Percentiles rank a stretch among this genome's conserved stretches.
phyloP scores from a whole-genome alignment of 2,329 filamentous ascomycete species.

The Phoma sp. region DNA sequence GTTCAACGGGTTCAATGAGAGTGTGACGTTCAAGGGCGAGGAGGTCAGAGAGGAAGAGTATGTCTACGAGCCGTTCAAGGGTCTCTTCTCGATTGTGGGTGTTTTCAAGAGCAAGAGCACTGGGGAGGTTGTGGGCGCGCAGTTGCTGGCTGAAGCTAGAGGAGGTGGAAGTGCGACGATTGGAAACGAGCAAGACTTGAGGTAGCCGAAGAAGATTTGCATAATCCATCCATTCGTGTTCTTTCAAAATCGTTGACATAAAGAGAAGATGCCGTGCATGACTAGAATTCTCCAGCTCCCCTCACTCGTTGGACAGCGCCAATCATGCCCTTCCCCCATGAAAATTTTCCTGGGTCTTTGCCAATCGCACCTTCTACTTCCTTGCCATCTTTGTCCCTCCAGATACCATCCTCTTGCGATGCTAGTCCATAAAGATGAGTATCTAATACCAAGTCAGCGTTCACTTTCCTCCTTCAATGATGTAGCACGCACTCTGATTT shows the following conservation, averaged over 20 bases:
- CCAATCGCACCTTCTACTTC: constrained; percentile 51
- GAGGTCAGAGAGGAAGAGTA: constrained; percentile 61
- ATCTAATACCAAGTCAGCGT: constrained; percentile 40
- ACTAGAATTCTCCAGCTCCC: constrained; percentile 61
- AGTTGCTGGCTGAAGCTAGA: constrained; percentile 60
- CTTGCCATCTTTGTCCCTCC: constrained; percentile 60
- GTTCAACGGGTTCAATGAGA: constrained; percentile 59
- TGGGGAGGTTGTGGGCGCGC: constrained; percentile 59
- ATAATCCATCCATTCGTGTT: neutral
- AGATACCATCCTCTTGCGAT: constrained; percentile 63
- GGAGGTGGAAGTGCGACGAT: constrained; percentile 62
- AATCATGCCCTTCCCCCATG: constrained; percentile 64
- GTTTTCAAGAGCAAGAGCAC: constrained; percentile 57
- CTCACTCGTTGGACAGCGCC: constrained; percentile 65
- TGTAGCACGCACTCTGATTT: constrained; percentile 61
- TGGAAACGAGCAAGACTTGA: constrained; percentile 32
- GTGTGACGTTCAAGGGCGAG: constrained; percentile 50
- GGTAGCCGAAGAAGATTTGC: neutral
- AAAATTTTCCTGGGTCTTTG: constrained; percentile 60
- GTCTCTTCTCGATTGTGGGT: constrained; percentile 52
- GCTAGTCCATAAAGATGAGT: constrained; percentile 65
- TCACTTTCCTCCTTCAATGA: neutral
- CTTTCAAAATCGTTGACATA: neutral
- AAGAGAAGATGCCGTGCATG: neutral
- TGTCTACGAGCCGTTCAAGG: constrained; percentile 60